Evolutionary conservation across 495 filamentous ascomycete species (phyloP).

Genomic region (Neurospora sp.): DNA sequence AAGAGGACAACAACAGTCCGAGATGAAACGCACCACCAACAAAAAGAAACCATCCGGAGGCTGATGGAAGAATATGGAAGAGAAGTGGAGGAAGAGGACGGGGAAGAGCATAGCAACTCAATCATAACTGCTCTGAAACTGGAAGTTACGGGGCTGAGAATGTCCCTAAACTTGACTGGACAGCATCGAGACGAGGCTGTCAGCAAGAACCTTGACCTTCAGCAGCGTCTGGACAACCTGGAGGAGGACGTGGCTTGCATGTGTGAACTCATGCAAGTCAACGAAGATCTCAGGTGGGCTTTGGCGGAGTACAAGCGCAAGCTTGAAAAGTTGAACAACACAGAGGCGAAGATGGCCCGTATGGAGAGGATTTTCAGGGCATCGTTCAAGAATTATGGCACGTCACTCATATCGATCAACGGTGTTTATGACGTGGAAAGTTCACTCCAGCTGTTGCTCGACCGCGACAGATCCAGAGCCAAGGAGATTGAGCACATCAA

Average conservation of each 20-base stretch:
- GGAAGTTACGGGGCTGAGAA: not conserved
- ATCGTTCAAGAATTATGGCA: not conserved
- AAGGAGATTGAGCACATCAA: not conserved
- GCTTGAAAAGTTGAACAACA: not conserved
- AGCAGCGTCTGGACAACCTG: not conserved
- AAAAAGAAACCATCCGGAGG: not conserved
- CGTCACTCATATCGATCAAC: not conserved
- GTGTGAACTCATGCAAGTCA: not conserved
- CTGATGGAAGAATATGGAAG: not conserved
- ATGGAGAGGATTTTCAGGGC: not conserved
- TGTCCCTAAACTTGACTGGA: not conserved
- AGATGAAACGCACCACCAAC: not conserved
- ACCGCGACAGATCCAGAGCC: not conserved
- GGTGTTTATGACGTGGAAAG: not conserved
- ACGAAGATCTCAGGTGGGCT: not conserved
- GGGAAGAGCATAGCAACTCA: not conserved
- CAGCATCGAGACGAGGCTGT: not conserved
- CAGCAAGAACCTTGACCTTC: not conserved
- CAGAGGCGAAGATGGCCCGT: not conserved
- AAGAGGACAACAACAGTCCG: not conserved
- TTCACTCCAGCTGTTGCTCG: not conserved
- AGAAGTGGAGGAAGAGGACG: not conserved
- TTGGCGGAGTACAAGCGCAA: not conserved
- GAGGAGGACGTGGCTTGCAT: not conserved
- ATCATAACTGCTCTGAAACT: not conserved